Percentiles rank a stretch among this genome's conserved stretches.
Evolutionary conservation across 1,284 basidiomycete genomes (phyloP).

Genomic region (Sporisorium iseilematis-ciliati): DNA sequence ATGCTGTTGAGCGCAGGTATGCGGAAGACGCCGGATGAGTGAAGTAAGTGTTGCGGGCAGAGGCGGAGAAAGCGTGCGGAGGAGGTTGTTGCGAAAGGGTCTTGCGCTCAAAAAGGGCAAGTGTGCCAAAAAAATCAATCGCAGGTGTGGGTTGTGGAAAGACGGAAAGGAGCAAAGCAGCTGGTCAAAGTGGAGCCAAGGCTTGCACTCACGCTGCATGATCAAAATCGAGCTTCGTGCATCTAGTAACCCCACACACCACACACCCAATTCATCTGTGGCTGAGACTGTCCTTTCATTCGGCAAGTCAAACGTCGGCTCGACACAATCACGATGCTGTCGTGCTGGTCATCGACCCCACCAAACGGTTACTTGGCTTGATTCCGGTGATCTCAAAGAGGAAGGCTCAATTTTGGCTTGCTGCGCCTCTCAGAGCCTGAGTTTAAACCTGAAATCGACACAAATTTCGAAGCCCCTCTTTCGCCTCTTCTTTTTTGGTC

Average conservation of each 20-base stretch:
- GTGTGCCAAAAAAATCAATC: neutral
- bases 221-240: neutral
- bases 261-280: no score
- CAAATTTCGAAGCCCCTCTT: neutral
- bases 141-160: constrained; percentile 1
- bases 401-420: no score
- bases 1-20: neutral
- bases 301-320: no score
- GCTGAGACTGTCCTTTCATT: no score
- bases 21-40: neutral
- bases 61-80: neutral
- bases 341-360: no score
- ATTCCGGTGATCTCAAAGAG: no score
- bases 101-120: no score
- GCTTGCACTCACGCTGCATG: neutral
- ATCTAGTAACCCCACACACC: constrained; percentile 6
- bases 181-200: neutral
- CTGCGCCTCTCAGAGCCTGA: no score
- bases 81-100: no score
- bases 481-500: neutral
- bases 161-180: neutral
- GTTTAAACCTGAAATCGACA: no score
- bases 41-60: neutral
- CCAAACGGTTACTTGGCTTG: no score
- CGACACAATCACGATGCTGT: no score